Conservation (phyloP, 306 rosid genomes). For the Lablab purpureus region DNA sequence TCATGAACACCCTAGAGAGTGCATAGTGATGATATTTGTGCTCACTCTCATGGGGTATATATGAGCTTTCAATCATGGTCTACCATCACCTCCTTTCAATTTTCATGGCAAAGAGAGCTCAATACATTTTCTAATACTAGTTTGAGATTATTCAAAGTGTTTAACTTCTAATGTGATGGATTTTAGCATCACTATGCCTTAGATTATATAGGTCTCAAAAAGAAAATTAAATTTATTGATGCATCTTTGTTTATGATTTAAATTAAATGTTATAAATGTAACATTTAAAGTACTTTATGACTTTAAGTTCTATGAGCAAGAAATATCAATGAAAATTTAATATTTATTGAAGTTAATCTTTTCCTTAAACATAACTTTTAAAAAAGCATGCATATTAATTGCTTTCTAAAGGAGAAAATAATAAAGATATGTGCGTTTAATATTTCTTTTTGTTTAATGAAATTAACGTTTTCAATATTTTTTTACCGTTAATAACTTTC, state of each 20-base stretch:
- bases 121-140: not conserved
- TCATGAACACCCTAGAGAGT: not conserved
- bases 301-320: too few relatives aligned
- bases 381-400: too few relatives aligned
- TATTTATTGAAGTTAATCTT: not conserved
- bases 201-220: not conserved
- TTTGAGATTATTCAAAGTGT: not conserved
- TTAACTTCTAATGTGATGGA: not conserved
- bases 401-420: too few relatives aligned
- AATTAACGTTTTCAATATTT: too few relatives aligned
- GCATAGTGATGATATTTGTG: not conserved
- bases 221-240: not conserved
- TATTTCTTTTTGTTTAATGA: too few relatives aligned
- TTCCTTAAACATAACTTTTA: not conserved
- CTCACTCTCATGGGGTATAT: not conserved
- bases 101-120: not conserved
- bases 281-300: not conserved
- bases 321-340: too few relatives aligned
- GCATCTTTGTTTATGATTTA: not conserved
- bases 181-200: not conserved
- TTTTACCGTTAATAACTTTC: too few relatives aligned
- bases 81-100: not conserved
- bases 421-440: too few relatives aligned
- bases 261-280: not conserved
- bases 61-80: not conserved